A percentile compares a stretch with the other conserved stretches of the same genome.
Evolutionary conservation across 768 basidiomycete genomes (phyloP).

Genomic region (Royoungia palumana): DNA sequence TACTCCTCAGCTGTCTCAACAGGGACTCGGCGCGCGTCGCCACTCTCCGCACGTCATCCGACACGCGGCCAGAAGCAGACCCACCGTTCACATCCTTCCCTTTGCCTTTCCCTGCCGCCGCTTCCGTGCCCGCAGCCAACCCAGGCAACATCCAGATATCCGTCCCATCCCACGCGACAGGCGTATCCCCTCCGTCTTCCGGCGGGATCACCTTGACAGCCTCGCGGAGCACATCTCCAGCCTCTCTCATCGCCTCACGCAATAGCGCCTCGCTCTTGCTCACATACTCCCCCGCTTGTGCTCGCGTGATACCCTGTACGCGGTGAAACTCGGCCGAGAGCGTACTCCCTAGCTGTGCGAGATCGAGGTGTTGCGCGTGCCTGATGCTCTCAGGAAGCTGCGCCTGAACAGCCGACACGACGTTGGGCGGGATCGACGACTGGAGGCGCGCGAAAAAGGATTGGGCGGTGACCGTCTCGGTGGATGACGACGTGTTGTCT

Average conservation of each 20-base stretch:
- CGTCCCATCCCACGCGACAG: constrained; percentile 75
- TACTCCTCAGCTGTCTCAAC: constrained; percentile 65
- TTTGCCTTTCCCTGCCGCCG: constrained; percentile 31
- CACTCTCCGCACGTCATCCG: constrained; percentile 45
- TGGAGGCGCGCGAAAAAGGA: constrained; percentile 69
- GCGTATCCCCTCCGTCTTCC: constrained; percentile 40
- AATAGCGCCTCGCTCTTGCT: constrained; percentile 67
- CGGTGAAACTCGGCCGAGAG: constrained; percentile 65
- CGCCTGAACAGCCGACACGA: constrained; percentile 64
- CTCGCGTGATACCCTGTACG: constrained; percentile 70
- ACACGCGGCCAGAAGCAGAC: constrained; percentile 26
- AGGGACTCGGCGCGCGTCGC: constrained; percentile 77
- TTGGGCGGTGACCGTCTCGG: constrained; percentile 30
- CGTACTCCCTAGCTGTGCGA: constrained; percentile 63
- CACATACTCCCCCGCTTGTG: constrained; percentile 82
- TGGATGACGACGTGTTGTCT: constrained; percentile 16
- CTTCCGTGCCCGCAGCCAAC: constrained; percentile 19
- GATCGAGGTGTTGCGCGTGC: constrained; percentile 61
- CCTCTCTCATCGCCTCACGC: constrained; percentile 72
- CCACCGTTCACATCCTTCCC: constrained; percentile 32
- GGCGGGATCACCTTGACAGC: constrained; percentile 93
- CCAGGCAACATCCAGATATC: constrained; percentile 80
- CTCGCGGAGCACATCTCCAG: constrained; percentile 77
- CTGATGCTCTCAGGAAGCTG: constrained; percentile 65
- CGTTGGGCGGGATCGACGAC: constrained; percentile 68